Base-by-base conservation (phyloP, 1,284 basidiomycete genomes). In the Fomitopsis betulina region DNA sequence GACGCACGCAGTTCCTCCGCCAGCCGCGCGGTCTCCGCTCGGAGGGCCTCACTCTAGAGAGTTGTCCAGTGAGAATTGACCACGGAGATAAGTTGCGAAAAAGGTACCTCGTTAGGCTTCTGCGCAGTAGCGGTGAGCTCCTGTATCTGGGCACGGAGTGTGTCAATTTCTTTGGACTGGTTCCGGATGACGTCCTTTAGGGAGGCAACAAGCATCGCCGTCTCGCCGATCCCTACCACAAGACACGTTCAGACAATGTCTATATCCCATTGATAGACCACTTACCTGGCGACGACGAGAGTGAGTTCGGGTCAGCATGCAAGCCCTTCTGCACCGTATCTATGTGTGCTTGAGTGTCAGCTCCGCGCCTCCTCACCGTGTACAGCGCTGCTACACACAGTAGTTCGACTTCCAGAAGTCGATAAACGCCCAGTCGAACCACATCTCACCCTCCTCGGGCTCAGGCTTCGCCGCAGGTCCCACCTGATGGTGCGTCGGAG, bases 361-460 rank as follows among this genome's bases (percentile, higher is more conserved):
- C 43, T 35, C 55, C 17, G 27, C 13, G 3, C n/a, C 17, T 10
- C 17, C 39, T 59, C 55, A 25, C 42, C 43, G 54, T 47, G 38
- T 43, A 13, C 49, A 19, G 52, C 13, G 51, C 43, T 38, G 38
- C 30, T 2, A 78, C 92, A 70, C 65, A 96, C 95, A 93, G 67
- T 94, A 96, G 69, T 96, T 95, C 55, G 93, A 94, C 75, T 98
- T 98, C 90, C 94, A 96, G 71, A 98, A 99, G 72, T 99, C 96
- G n/a, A 98, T 88, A 74, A 98, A 99, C 2, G 88, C 84, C 94
- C 95, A 98, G 70, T 98, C 95, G 70, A 99, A 93, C 96, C 96
- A 99, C 35, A 98, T 78, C 70, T 96, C 96, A n/a, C 85, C 85
- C 64, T 92, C 90, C 35, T 72, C 67, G 25, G 60, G 58, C 43